These are phyloP conservation scores for Pyrenula massariospora DNA, from an alignment of 495 filamentous ascomycete species.

Conservation along the genomic window DNA sequence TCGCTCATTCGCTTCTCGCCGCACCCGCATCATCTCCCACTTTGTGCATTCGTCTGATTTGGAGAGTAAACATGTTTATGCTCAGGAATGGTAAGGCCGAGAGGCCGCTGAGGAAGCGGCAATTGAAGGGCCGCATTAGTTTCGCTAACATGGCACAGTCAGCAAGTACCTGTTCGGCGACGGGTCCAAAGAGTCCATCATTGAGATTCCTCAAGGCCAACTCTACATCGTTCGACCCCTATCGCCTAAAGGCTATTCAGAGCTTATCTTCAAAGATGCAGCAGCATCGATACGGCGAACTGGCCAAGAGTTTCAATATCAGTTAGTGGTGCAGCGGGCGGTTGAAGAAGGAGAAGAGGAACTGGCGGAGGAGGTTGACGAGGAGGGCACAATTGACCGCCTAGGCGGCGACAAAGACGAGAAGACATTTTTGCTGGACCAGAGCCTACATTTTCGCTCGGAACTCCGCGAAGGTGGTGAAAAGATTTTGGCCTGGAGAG, in stretches of 20 bases:
- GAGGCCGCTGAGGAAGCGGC: too few species aligned
- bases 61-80: slow-evolving; percentile 65
- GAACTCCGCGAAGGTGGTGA: slow-evolving; percentile 66
- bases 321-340: slow-evolving; percentile 88
- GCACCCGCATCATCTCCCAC: too few species aligned
- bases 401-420: slow-evolving; percentile 74
- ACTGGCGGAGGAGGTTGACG: slow-evolving; percentile 72
- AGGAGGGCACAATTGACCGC: slow-evolving; percentile 59
- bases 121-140: too few species aligned
- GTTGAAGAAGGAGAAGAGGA: slow-evolving; percentile 97
- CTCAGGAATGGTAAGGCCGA: slow-evolving; percentile 56
- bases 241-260: slow-evolving; percentile 93
- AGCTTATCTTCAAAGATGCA: slow-evolving; percentile 97
- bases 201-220: slow-evolving; percentile 89
- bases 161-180: slow-evolving; percentile 89
- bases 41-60: too few species aligned
- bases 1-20: too few species aligned
- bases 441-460: slow-evolving; percentile 76
- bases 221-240: slow-evolving; percentile 92
- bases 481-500: slow-evolving; percentile 85
- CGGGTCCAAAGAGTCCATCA: slow-evolving; percentile 82
- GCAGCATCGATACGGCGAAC: slow-evolving; percentile 84
- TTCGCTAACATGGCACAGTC: slow-evolving; percentile 34
- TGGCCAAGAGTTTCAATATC: slow-evolving; percentile 89
- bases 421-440: slow-evolving; percentile 90